Percentiles rank a stretch among this genome's conserved stretches.
Conservation (phyloP, 2,329 filamentous ascomycete genomes). For the Trichoderma pleuroti region DNA sequence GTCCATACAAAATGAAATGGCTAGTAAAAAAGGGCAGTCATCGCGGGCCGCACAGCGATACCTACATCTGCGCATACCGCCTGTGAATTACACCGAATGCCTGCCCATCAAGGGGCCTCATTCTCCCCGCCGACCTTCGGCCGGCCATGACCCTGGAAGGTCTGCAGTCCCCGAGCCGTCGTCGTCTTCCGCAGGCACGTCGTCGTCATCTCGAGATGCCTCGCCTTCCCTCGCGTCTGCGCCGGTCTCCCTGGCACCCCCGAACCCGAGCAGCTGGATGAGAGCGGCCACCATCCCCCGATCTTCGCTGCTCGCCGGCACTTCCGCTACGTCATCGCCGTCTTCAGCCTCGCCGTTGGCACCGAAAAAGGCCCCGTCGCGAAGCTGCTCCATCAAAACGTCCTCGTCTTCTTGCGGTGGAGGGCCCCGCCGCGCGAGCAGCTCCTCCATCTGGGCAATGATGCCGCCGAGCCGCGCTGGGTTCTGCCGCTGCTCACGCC, state of each 20-base stretch:
- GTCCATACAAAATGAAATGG: neutral
- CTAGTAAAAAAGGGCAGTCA: neutral
- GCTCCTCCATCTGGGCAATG: constrained; percentile 29
- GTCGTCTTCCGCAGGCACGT: neutral
- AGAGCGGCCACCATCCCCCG: constrained; percentile 29
- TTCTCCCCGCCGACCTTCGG: constrained; percentile 22
- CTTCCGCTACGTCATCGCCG: constrained; percentile 29
- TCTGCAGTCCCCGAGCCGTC: neutral
- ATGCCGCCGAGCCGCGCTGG: constrained; percentile 22
- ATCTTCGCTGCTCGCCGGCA: constrained; percentile 25
- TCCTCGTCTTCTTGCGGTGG: constrained; percentile 20
- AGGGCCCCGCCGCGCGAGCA: constrained; percentile 26
- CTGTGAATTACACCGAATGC: neutral
- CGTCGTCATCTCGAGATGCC: neutral
- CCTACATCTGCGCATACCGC: neutral
- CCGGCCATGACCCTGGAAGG: constrained; percentile 37
- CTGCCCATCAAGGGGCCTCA: neutral
- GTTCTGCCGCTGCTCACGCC: constrained; percentile 29
- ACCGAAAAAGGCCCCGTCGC: neutral
- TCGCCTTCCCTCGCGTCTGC: constrained; percentile 19
- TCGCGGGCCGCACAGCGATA: neutral
- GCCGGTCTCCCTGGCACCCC: constrained; percentile 6
- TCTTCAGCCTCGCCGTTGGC: neutral
- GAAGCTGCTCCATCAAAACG: neutral
- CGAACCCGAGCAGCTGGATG: constrained; percentile 28